A percentile compares a stretch with the other conserved stretches of the same genome.
These are phyloP conservation scores for Cryptosporidium meleagridis DNA, from an alignment of 169 alveolate genomes.

Conservation along the genomic window DNA sequence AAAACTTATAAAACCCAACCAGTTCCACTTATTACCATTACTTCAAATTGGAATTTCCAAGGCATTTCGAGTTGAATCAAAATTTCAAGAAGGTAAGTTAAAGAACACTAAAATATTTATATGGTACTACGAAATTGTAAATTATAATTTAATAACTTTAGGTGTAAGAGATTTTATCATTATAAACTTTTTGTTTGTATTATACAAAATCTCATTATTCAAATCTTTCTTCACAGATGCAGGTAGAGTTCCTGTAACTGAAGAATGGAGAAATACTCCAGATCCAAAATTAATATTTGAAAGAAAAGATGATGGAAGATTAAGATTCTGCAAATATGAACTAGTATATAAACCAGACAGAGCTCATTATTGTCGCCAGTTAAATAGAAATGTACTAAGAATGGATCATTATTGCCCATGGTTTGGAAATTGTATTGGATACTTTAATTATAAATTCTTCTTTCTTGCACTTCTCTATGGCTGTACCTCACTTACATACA, in stretches of 20 bases:
- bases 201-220: constrained; percentile 46
- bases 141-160: background rate
- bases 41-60: constrained; percentile 53
- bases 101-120: background rate
- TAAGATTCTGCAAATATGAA: constrained; percentile 73
- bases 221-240: constrained; percentile 67
- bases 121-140: background rate
- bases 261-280: constrained; percentile 75
- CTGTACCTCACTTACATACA: constrained; percentile 22
- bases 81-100: constrained; percentile 61
- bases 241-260: constrained; percentile 70
- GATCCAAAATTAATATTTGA: constrained; percentile 59
- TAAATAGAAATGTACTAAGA: constrained; percentile 48
- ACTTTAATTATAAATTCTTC: constrained; percentile 76
- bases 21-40: constrained; percentile 63
- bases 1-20: background rate
- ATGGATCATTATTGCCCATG: constrained; percentile 75
- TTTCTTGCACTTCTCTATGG: constrained; percentile 78
- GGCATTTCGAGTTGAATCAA: constrained; percentile 52
- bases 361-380: constrained; percentile 66
- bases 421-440: constrained; percentile 73
- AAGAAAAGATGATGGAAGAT: constrained; percentile 72
- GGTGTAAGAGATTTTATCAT: constrained; percentile 61
- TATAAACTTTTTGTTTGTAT: constrained; percentile 19
- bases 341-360: constrained; percentile 72